phyloP scores from a whole-genome alignment of 2,329 filamentous ascomycete genomes.

The Penicillium sp. region DNA sequence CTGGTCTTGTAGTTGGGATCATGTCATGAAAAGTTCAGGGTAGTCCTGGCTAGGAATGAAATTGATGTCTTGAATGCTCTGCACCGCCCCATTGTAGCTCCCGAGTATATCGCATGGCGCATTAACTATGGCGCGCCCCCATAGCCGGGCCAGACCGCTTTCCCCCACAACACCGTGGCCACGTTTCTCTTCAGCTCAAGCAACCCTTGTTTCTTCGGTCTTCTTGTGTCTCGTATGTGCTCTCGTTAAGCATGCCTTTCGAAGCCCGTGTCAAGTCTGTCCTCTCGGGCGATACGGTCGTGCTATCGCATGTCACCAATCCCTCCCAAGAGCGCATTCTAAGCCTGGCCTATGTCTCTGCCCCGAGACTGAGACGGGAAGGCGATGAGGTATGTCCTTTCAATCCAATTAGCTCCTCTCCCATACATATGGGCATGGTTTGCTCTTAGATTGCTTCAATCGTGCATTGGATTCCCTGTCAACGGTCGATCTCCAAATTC shows the following conservation, averaged over 20 bases:
- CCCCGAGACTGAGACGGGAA: conserved; percentile 78
- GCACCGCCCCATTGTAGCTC: not conserved
- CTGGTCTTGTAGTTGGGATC: conserved; percentile 13
- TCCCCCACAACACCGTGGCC: conserved; percentile 27
- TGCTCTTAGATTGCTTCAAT: too few species aligned
- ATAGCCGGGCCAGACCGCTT: conserved; percentile 23
- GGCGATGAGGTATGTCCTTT: conserved; percentile 65
- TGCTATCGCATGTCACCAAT: conserved; percentile 76
- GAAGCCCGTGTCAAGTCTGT: conserved; percentile 83
- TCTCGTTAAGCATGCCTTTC: conserved; percentile 34
- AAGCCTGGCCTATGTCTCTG: conserved; percentile 86
- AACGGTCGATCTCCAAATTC: too few species aligned
- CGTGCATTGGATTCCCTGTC: too few species aligned
- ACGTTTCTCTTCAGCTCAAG: conserved; percentile 28
- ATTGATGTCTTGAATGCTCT: conserved; percentile 12
- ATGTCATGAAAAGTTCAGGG: conserved; percentile 22
- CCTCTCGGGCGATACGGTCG: conserved; percentile 84
- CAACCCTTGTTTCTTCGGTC: conserved; percentile 10
- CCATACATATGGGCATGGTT: not conserved
- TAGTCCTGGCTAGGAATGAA: conserved; percentile 18
- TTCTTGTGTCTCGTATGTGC: conserved; percentile 8
- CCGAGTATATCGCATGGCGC: too few species aligned
- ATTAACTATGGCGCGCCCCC: too few species aligned
- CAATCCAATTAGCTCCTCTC: conserved; percentile 2
- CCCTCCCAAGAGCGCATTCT: conserved; percentile 76